Conservation (phyloP, 163 green algal species). For the Trebouxiophyceae sp. region DNA sequence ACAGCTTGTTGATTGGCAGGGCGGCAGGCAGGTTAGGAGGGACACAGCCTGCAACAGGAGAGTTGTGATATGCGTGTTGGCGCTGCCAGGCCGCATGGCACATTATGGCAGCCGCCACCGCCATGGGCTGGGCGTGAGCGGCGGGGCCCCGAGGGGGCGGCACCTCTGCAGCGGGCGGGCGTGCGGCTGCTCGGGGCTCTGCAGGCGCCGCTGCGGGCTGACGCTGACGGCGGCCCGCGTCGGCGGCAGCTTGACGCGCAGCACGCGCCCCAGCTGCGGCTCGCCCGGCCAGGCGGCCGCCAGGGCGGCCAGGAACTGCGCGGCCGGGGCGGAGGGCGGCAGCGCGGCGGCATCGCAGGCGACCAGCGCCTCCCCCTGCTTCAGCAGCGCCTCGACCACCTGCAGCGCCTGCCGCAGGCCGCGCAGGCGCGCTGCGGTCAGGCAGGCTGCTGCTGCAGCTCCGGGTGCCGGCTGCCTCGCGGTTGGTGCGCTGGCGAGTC, state of each 20-base stretch:
- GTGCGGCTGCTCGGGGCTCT: not conserved
- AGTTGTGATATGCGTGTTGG: no score
- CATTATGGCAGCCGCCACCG: not conserved
- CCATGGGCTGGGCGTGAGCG: no score
- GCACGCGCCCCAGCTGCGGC: constrained; percentile 7
- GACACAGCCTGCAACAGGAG: no score
- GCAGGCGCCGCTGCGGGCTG: not conserved
- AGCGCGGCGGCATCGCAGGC: constrained; percentile 17
- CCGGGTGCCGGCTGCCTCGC: no score
- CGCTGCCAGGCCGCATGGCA: no score
- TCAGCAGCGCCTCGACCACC: constrained; percentile 50
- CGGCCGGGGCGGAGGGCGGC: constrained; percentile 13
- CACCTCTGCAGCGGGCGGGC: not conserved
- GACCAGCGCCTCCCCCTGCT: constrained; percentile 27
- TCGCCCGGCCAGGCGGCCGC: not conserved
- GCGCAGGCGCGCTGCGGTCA: no score
- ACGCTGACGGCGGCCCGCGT: not conserved
- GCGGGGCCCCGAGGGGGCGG: not conserved
- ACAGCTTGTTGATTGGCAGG: no score
- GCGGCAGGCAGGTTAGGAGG: no score
- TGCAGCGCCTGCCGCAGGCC: constrained; percentile 62
- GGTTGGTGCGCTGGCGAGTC: no score
- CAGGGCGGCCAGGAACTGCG: constrained; percentile 33
- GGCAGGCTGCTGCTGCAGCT: no score
- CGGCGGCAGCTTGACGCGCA: constrained; percentile 6